These are phyloP conservation scores for Adansonia madagascariensis DNA, from an alignment of 441 rosid species.

Conservation along the genomic window DNA sequence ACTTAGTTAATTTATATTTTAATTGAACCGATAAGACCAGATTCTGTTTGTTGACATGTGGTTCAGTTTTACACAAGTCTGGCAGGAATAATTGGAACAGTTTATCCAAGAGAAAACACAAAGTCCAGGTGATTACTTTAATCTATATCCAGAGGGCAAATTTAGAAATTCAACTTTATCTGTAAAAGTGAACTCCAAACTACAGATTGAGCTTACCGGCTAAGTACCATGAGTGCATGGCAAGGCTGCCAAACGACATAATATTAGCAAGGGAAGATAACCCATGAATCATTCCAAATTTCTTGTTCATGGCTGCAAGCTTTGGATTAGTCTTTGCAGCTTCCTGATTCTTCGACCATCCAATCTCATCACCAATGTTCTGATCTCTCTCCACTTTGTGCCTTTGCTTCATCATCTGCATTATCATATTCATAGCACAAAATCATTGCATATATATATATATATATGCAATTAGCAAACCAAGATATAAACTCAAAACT, in stretches of 20 bases:
- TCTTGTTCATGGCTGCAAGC: slow-evolving; percentile 80
- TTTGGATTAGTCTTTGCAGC: slow-evolving; percentile 63
- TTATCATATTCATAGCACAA: slow-evolving; percentile 24
- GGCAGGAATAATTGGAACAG: slow-evolving; percentile 2
- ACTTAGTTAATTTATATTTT: not conserved
- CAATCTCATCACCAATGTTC: slow-evolving; percentile 58
- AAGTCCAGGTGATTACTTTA: not conserved
- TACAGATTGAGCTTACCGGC: slow-evolving; percentile 69
- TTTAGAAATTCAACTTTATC: not conserved
- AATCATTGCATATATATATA: not conserved
- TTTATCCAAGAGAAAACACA: slow-evolving; percentile 8
- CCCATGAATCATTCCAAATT: slow-evolving; percentile 78
- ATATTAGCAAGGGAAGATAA: slow-evolving; percentile 72
- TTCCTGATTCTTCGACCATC: slow-evolving; percentile 65
- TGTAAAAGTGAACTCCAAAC: slow-evolving; percentile 14
- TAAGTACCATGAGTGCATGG: slow-evolving; percentile 75
- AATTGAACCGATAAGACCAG: not conserved
- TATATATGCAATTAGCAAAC: not conserved
- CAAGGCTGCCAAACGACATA: slow-evolving; percentile 69
- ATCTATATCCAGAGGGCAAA: slow-evolving; percentile 10
- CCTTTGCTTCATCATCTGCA: slow-evolving; percentile 77
- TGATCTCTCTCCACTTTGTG: slow-evolving; percentile 69
- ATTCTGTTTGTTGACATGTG: not conserved
- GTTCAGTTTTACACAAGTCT: not conserved
- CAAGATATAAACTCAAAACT: not conserved